Evolutionary conservation across 805 yeast genomes (phyloP).

Genomic region (Candida koratica): DNA sequence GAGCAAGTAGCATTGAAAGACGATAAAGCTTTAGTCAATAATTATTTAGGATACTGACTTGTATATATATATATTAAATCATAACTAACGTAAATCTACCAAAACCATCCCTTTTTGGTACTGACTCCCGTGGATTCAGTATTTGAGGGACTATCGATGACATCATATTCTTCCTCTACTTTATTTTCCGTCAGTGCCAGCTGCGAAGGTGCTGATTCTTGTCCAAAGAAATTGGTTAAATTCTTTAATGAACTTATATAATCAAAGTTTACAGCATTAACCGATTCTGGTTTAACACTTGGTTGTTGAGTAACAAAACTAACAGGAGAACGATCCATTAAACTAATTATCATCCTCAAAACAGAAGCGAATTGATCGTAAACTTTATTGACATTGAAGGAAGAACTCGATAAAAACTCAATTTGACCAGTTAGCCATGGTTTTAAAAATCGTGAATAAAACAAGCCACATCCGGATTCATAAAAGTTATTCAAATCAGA

Average conservation of each 20-base stretch:
- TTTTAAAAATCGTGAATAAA: constrained; percentile 24
- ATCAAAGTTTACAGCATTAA: background rate
- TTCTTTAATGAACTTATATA: constrained; percentile 3
- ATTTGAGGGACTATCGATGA: constrained; percentile 32
- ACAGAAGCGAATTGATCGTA: constrained; percentile 3
- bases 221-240: constrained; percentile 1
- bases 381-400: constrained; percentile 8
- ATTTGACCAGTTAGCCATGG: constrained; percentile 28
- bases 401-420: constrained; percentile 6
- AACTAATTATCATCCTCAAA: background rate
- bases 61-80: constrained; percentile 5
- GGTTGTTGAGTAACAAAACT: background rate
- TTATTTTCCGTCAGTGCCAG: background rate
- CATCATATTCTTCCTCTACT: constrained; percentile 39
- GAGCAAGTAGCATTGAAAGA: constrained; percentile 22
- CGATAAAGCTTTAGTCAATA: constrained; percentile 28
- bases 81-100: constrained; percentile 14
- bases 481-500: constrained; percentile 28
- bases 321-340: constrained; percentile 3
- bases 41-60: constrained; percentile 27
- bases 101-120: constrained; percentile 20
- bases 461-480: constrained; percentile 30
- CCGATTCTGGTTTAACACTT: background rate
- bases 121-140: constrained; percentile 9
- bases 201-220: background rate